Conservation (phyloP, 495 filamentous ascomycete species). For the Penicillium longicatenatum region DNA sequence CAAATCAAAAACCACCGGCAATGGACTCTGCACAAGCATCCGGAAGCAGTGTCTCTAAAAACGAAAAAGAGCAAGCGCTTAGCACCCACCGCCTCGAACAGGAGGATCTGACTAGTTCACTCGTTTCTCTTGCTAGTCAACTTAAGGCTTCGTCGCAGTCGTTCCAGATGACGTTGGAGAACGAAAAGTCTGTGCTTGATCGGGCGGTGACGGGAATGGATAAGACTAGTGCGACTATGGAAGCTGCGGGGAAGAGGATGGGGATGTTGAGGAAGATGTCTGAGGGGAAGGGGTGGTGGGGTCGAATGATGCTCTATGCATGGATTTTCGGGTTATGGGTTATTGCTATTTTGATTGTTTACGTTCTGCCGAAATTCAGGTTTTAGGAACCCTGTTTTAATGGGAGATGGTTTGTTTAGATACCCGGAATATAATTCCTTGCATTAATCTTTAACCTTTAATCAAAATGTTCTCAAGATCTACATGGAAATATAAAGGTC, state of each 20-base stretch:
- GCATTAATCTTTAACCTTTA: too few species aligned
- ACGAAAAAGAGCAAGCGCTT: slow-evolving; percentile 65
- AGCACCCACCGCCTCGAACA: slow-evolving; percentile 76
- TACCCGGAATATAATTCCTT: too few species aligned
- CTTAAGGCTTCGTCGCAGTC: slow-evolving; percentile 73
- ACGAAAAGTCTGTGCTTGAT: slow-evolving; percentile 70
- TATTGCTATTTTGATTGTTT: slow-evolving; percentile 72
- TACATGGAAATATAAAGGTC: slow-evolving; percentile 3
- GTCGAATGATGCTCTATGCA: slow-evolving; percentile 78
- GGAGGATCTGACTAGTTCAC: slow-evolving; percentile 77
- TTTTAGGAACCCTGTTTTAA: too few species aligned
- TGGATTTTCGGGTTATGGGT: slow-evolving; percentile 81
- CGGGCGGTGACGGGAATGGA: slow-evolving; percentile 73
- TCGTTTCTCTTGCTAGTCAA: slow-evolving; percentile 73
- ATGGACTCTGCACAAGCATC: slow-evolving; percentile 23
- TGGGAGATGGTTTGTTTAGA: too few species aligned
- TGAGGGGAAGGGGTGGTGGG: slow-evolving; percentile 88
- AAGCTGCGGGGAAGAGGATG: slow-evolving; percentile 73
- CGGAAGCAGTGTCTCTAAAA: slow-evolving; percentile 31
- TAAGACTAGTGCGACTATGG: slow-evolving; percentile 71
- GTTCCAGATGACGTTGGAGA: slow-evolving; percentile 69
- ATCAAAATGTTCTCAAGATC: too few species aligned
- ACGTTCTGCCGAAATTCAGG: slow-evolving; percentile 79
- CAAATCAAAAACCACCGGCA: slow-evolving; percentile 28
- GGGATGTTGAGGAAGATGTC: slow-evolving; percentile 70